Conservation (phyloP, 306 rosid species). For the Ormosia semicastrata region DNA sequence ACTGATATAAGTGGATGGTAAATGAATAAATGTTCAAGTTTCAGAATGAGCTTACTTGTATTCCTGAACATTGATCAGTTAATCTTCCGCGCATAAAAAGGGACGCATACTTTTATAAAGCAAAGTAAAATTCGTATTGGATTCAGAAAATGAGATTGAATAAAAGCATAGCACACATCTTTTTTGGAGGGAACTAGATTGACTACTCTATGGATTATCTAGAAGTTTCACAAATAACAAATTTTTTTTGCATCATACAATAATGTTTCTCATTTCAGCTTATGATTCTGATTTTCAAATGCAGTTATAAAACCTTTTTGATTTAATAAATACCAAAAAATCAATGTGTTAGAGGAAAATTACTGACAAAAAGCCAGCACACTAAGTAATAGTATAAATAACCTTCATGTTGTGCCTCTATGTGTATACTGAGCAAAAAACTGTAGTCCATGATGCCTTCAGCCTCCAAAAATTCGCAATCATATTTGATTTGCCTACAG, state of each 20-base stretch:
- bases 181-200: background rate
- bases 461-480: conserved; percentile 48
- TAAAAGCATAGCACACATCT: background rate
- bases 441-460: conserved; percentile 56
- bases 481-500: conserved; percentile 50
- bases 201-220: background rate
- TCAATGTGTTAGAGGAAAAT: background rate
- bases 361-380: background rate
- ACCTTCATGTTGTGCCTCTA: conserved; percentile 32
- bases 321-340: background rate
- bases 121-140: background rate
- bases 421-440: conserved; percentile 43
- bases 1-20: background rate
- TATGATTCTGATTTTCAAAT: background rate
- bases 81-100: background rate
- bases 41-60: background rate
- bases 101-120: background rate
- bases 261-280: background rate
- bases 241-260: background rate
- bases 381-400: background rate
- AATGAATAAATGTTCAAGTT: background rate
- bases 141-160: background rate
- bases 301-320: background rate
- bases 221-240: background rate
- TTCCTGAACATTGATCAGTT: background rate